Base-by-base conservation (phyloP, 768 basidiomycete genomes). In the Sistotremastrum niveocremeum region DNA sequence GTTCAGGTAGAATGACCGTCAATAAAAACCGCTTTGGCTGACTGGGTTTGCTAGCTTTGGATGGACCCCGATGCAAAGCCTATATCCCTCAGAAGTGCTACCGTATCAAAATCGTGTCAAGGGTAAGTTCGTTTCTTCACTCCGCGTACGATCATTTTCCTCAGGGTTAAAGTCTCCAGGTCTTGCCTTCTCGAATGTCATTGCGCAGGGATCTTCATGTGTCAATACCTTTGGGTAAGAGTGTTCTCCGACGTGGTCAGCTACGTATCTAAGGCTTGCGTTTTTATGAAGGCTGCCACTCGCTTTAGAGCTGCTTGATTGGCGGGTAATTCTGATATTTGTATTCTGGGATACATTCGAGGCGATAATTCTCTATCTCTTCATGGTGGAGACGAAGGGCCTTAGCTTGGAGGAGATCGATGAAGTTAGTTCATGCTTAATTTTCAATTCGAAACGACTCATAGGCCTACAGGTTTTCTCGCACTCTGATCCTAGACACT, bases 11-110 rank as follows among this genome's bases (percentile, higher is more conserved):
- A 20, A 20, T 20, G 20, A 20, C 20, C 20, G 20, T 20, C 20
- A 20, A 20, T 20, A 20, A 20, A 20, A 20, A 20, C 20, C 20
- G 20, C 20, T 20, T 20, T 20, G 20, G 20, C 20, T 20, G 20
- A 20, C 20, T 20, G 20, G 20, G 20, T 20, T 20, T 20, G 20
- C 20, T 20, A 20, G 20, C 20, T 20, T 20, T 20, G 20, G 20
- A 20, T 20, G 20, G 20, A 20, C 20, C 20, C 20, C 20, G 20
- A 20, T 20, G 20, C 74, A 77, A 65, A 71, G 68, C 2, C 57
- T 75, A 9, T 76, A 75, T 52, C 71, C 72, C 5, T 67, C 73
- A 5, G 74, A 76, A 56, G 70, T 74, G 7, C 60, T 77, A 5
- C 59, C 62, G 7, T 75, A 69, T 52, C 63, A 74, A 53, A 68